Percentiles rank a stretch among this genome's conserved stretches.
These are phyloP conservation scores for Scortechinia acanthostroma DNA, from an alignment of 2,329 filamentous ascomycete species.

Conservation along the genomic window DNA sequence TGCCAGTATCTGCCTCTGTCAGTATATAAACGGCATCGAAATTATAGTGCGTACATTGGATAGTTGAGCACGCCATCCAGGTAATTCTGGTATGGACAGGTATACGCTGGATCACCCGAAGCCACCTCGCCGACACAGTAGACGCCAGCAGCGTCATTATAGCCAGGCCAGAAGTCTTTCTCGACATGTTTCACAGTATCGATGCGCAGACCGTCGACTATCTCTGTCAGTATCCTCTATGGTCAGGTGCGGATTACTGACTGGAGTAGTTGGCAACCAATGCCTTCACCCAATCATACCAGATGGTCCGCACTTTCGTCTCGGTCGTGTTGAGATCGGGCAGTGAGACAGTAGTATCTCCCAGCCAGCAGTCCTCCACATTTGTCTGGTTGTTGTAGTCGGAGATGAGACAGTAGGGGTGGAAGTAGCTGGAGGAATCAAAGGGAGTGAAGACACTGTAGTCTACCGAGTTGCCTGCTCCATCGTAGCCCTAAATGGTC, in stretches of 20 bases:
- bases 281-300: constrained; percentile 48
- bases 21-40: constrained; percentile 13
- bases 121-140: constrained; percentile 56
- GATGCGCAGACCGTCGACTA: constrained; percentile 50
- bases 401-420: not conserved
- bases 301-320: constrained; percentile 34
- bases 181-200: constrained; percentile 58
- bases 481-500: not conserved
- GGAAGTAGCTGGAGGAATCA: not conserved
- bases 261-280: constrained; percentile 50
- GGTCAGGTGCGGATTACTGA: too few species aligned
- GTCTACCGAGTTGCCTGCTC: not conserved
- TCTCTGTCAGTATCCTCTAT: too few species aligned
- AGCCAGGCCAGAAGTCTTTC: constrained; percentile 46
- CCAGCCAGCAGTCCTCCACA: constrained; percentile 37
- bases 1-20: too few species aligned
- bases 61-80: constrained; percentile 59
- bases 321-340: constrained; percentile 54
- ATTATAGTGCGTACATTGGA: constrained; percentile 30
- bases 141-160: constrained; percentile 43
- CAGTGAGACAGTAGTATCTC: constrained; percentile 43
- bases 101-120: constrained; percentile 39
- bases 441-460: not conserved
- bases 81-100: constrained; percentile 40
- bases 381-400: constrained; percentile 1